Evolutionary conservation across 2,329 filamentous ascomycete genomes (phyloP).

Genomic region (Microdochium bolleyi): DNA sequence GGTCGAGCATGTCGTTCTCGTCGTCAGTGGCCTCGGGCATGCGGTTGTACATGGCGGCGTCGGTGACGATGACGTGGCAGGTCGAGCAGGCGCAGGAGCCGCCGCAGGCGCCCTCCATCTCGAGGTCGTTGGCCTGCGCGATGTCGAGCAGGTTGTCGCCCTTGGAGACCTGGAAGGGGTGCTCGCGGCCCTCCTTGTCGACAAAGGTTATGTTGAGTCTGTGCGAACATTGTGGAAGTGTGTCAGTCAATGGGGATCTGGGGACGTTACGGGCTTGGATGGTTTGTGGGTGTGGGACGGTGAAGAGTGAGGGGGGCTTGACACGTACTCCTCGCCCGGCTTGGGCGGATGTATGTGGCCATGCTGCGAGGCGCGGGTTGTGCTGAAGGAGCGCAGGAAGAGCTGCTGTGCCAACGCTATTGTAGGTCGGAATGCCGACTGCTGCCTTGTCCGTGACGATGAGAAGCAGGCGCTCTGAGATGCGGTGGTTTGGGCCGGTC

Average conservation of each 20-base stretch:
- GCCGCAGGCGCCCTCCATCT: slow-evolving; percentile 98
- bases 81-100: slow-evolving; percentile 91
- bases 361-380: slow-evolving; percentile 53
- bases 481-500: slow-evolving; percentile 1
- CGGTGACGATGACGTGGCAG: slow-evolving; percentile 79
- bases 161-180: slow-evolving; percentile 71
- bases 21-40: slow-evolving; percentile 73
- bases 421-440: neutral
- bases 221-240: slow-evolving; percentile 1
- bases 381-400: slow-evolving; percentile 53
- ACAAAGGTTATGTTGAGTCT: slow-evolving; percentile 88
- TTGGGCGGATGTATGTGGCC: slow-evolving; percentile 79
- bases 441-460: slow-evolving; percentile 7
- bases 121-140: slow-evolving; percentile 86
- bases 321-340: slow-evolving; percentile 78
- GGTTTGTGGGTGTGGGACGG: slow-evolving; percentile 2
- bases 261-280: neutral
- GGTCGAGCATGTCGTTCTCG: slow-evolving; percentile 84
- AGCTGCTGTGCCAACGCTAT: neutral
- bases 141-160: slow-evolving; percentile 95
- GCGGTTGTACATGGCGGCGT: slow-evolving; percentile 66
- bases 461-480: neutral
- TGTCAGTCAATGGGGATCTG: neutral
- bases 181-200: slow-evolving; percentile 74
- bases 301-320: neutral